Evolutionary conservation across 2,329 filamentous ascomycete genomes (phyloP).

Genomic region (Gnomoniopsis smithogilvyi): DNA sequence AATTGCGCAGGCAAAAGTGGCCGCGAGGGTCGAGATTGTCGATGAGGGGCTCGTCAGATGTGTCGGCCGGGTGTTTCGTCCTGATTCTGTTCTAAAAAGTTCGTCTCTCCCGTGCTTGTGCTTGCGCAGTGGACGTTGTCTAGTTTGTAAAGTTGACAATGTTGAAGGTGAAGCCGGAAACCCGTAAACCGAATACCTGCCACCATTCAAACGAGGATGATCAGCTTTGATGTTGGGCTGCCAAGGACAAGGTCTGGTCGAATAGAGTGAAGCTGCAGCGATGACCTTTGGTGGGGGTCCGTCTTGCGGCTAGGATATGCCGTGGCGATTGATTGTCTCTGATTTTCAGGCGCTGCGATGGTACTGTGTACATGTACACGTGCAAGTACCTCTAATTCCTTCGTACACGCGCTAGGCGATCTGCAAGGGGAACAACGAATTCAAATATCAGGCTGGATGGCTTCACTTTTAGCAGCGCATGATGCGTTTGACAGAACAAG

Average conservation of each 20-base stretch:
- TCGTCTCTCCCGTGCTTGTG: background rate
- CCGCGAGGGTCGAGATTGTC: constrained; percentile 7
- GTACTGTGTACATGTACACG: background rate
- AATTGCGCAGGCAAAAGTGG: constrained; percentile 5
- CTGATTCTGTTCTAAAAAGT: background rate
- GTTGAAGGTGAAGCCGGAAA: background rate
- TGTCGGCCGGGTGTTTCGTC: background rate
- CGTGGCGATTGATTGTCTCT: background rate
- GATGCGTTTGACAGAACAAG: background rate
- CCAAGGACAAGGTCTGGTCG: background rate
- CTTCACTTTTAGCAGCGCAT: background rate
- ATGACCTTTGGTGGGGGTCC: constrained; percentile 6
- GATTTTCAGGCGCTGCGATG: constrained; percentile 2
- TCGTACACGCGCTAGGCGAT: constrained; percentile 3
- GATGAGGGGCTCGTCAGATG: constrained; percentile 6
- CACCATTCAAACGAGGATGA: background rate
- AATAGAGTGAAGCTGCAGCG: constrained; percentile 3
- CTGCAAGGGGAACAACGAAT: background rate
- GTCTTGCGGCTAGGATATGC: background rate
- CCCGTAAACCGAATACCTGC: background rate
- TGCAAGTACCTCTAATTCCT: background rate
- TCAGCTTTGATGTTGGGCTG: background rate
- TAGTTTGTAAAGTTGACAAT: background rate
- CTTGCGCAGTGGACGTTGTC: background rate
- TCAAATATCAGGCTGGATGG: background rate